Conservation (phyloP, 108 stramenopile genomes). For the Asterionellopsis glacialis region DNA sequence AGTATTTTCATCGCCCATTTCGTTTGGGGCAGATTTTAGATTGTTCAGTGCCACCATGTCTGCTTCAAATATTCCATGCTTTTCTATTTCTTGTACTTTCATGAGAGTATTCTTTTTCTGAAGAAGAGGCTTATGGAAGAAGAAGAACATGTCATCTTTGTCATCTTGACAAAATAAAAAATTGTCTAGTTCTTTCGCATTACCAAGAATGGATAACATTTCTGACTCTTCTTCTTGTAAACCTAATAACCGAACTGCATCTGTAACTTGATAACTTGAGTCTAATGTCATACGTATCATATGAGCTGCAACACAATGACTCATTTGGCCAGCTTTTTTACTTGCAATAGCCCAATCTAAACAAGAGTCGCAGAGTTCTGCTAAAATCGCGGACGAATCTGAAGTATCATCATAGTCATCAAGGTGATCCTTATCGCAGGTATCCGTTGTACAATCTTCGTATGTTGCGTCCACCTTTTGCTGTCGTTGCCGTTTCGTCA, state of each 20-base stretch:
- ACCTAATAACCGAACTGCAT: conserved; percentile 24
- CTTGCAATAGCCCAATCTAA: conserved; percentile 23
- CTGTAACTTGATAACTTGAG: conserved; percentile 6
- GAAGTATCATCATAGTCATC: too few species aligned
- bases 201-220: too few species aligned
- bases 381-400: background rate
- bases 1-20: too few species aligned
- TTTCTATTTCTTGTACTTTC: conserved; percentile 13
- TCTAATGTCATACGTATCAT: conserved; percentile 11
- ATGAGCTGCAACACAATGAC: conserved; percentile 14
- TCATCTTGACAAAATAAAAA: too few species aligned
- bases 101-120: background rate
- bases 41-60: background rate
- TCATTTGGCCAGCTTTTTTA: conserved; percentile 9
- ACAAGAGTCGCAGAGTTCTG: conserved; percentile 4
- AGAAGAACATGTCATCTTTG: too few species aligned
- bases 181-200: too few species aligned
- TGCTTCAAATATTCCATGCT: conserved; percentile 19
- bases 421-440: too few species aligned
- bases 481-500: too few species aligned
- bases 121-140: too few species aligned
- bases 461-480: too few species aligned
- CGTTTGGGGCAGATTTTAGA: background rate
- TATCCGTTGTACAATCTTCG: too few species aligned
- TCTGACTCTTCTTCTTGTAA: conserved; percentile 1